Base-by-base conservation (phyloP, 176 grass and related monocot genomes). In the Hsuehochloa calcarea region DNA sequence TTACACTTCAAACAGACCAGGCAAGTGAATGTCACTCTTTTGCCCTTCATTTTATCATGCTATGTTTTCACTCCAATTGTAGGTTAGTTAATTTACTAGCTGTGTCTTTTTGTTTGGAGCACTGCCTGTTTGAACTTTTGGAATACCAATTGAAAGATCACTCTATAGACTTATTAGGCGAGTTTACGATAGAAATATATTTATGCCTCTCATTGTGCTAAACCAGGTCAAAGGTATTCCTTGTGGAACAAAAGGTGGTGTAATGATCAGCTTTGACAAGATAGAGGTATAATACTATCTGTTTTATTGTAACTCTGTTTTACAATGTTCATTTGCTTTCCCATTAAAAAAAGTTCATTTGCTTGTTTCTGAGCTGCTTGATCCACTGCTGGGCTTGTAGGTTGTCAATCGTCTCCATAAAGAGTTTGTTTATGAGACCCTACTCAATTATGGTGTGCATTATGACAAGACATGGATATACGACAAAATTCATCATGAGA, bases 191-290 rank as follows among this genome's bases (percentile, higher is more conserved):
- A 58, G 25, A 63, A 84, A 73, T 79, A 86, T 64, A 34, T 40
- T 75, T 70, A 76, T 51, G 20, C 15, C 49, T 58, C 49, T 59
- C 5, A 23, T 20, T 60, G 12, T 78, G 37, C 55, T 73, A 78
- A 80, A 75, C 85, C 87, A 99, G 97, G 97, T 99, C 59, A 99
- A 83, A 86, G 90, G 93, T 91, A 99, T 99, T 77, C 97, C 97
- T 72, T 99, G 93, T 84, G 97, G 97, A 85, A 99, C 97, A 64
- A 99, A 96, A 85, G 97, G 93, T 80, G 93, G 97, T 92, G 97
- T 96, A 76, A 96, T 99, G 97, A 99, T 99, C 88, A 99, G 97
- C 91, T 99, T 99, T 88, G 97, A 99, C 82, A 99, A 99, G 87
- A 94, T 99, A 88, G 97, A 99, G 93, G 97, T 96, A 92, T 75